phyloP scores from a whole-genome alignment of 768 basidiomycete genomes.

The Collybia mongolica region DNA sequence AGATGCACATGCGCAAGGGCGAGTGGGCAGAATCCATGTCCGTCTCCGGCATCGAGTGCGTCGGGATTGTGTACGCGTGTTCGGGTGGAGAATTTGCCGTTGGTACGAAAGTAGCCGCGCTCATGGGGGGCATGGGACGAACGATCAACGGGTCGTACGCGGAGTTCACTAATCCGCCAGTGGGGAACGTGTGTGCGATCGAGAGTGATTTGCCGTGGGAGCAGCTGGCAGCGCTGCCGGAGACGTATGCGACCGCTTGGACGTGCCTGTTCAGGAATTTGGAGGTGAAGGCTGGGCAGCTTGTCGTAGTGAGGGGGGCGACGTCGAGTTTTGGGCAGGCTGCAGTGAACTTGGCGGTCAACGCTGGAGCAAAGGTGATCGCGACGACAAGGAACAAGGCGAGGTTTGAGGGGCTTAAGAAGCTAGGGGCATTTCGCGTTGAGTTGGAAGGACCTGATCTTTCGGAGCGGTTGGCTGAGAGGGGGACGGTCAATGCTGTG shows the following conservation, averaged over 20 bases:
- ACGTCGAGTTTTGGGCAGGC: slow-evolving; percentile 15
- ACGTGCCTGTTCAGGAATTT: slow-evolving; percentile 17
- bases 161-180: slow-evolving; percentile 13
- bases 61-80: slow-evolving; percentile 12
- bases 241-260: slow-evolving; percentile 21
- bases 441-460: slow-evolving; percentile 11
- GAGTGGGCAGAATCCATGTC: slow-evolving; percentile 22
- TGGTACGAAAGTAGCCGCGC: slow-evolving; percentile 14
- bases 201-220: slow-evolving; percentile 12
- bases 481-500: slow-evolving; percentile 15
- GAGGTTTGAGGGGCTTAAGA: slow-evolving; percentile 9
- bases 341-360: slow-evolving; percentile 15
- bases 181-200: slow-evolving; percentile 14
- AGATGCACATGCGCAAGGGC: slow-evolving; percentile 22
- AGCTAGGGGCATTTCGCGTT: slow-evolving; percentile 8
- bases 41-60: slow-evolving; percentile 21
- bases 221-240: slow-evolving; percentile 15
- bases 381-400: slow-evolving; percentile 15
- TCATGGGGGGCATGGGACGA: slow-evolving; percentile 21
- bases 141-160: slow-evolving; percentile 17
- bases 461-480: slow-evolving; percentile 2
- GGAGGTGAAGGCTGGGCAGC: slow-evolving; percentile 12
- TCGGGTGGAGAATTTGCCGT: slow-evolving; percentile 4
- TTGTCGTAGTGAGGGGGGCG: slow-evolving; percentile 17
- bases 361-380: slow-evolving; percentile 15